Base-by-base conservation (phyloP, 192 early-diverging fungal species). In the Podila clonocystis region DNA sequence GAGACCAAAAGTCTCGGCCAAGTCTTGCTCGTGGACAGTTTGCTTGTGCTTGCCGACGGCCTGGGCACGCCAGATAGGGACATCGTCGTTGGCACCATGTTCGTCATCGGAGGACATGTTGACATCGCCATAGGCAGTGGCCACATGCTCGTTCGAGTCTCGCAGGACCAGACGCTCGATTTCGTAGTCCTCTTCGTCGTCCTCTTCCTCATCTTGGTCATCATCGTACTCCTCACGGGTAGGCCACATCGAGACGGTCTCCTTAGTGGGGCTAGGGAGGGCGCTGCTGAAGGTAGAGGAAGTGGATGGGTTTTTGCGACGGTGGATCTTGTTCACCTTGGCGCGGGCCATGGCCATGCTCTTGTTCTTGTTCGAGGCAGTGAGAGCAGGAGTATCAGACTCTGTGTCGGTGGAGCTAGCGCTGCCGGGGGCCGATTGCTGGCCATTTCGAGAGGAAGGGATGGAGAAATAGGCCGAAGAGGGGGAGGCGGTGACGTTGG, bases 11-110 rank as follows among this genome's bases (percentile, higher is more conserved):
- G 76, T 68, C 65, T 79, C 76, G 4, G 76, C 76, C 65, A 79
- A 24, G 26, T 62, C 76, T 64, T 79, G 76, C 60, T 79, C 76
- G 41, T 79, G 76, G 22, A 62, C 70, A 7, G 69, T 79, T 30
- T 79, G 76, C 61, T 68, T 79, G 76, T 79, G 76, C 52, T 79
- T 79, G 55, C 76, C 76, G 11, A 72, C 31, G 20, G 76, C 76
- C 36, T 64, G 70, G 49, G 76, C 69, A 5, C 50, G 64, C 76
- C 76, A 79, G 61, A 79, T 79, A 9, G 76, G 76, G 22, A 79
- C 65, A 58, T 68, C 30, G 9, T 29, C 41, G n/a, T 60, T 62
- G 59, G 31, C 30, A 20, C 17, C 20, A 28, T 67, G 62, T 30
- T 74, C 72, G 48, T 62, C 67, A 22, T 78, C 76, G 24, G 76